Evolutionary conservation across 148 eudicot genomes (phyloP), one percentile per base, ranked within the genome.

Genomic region (Persicaria tinctoria): DNA sequence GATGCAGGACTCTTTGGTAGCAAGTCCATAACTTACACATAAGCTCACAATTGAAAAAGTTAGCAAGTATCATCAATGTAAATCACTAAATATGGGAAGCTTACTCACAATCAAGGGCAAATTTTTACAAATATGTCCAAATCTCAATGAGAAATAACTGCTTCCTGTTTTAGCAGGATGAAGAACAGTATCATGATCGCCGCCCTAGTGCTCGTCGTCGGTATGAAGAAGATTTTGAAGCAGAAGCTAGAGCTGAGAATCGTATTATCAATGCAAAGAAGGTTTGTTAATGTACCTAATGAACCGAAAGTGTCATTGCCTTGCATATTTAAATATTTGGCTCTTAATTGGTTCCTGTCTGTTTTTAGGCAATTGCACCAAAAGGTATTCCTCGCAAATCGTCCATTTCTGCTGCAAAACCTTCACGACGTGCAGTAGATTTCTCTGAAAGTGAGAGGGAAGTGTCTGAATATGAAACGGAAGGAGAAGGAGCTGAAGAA

Each of bases 381-480:
- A 96, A 83, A 82, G 93, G 89, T 75, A 74, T 80, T 66, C 81
- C 91, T 75, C 86, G 89, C 57, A 90, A 86, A 79, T 85, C 89
- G 70, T 84, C 90, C 54, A 54, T 82, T 72, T 63, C 83, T n/a
- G 84, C 83, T 56, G 73, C 79, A 17, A 94, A 86, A 84, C 45
- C 92, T 57, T 89, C 97, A 53, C 87, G 88, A 44, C 93, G 90
- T 46, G 93, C 93, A 62, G 86, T 85, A 54, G 89, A 92, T 57
- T 85, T 86, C 86, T 87, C 89, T 59, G 97, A 89, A n/a, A 92
- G 97, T 75, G 99, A 96, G 78, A 85, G 83, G 73, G 98, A 90
- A 79, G 96, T 85, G 60, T 91, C 98, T n/a, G 96, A 95, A 82
- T 96, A 96, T 83, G 99, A 96, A 89, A 92, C 93, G 27, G 99